Evolutionary conservation across 2,329 filamentous ascomycete genomes (phyloP).

Genomic region (Coniochaeta prunicola): DNA sequence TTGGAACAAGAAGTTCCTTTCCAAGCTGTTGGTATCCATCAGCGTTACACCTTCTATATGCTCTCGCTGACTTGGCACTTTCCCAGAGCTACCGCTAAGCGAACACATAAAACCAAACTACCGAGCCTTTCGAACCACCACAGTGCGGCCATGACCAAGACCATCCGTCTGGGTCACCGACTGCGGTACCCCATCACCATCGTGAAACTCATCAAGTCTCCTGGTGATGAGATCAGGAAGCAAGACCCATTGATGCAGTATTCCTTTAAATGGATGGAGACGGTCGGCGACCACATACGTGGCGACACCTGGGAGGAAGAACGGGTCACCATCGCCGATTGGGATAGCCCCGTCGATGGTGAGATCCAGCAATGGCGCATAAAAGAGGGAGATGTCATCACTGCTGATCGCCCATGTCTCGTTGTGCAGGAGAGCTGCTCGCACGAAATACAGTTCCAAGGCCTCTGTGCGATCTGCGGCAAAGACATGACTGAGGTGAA

Average conservation of each 20-base stretch:
- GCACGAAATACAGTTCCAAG: slow-evolving; percentile 85
- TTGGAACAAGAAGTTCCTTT: neutral
- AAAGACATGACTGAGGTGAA: slow-evolving; percentile 91
- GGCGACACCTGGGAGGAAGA: slow-evolving; percentile 57
- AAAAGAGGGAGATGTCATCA: slow-evolving; percentile 56
- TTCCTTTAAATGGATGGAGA: slow-evolving; percentile 73
- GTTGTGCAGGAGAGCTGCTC: slow-evolving; percentile 86
- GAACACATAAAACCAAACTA: neutral
- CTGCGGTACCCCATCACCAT: slow-evolving; percentile 79
- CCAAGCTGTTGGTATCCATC: neutral
- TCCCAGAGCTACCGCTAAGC: neutral
- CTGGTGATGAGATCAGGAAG: slow-evolving; percentile 68
- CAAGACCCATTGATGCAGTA: slow-evolving; percentile 79
- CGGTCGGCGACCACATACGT: slow-evolving; percentile 59
- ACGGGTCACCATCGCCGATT: slow-evolving; percentile 66
- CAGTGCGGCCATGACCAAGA: slow-evolving; percentile 16
- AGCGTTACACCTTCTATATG: neutral
- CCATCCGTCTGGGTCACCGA: slow-evolving; percentile 16
- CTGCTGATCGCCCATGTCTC: slow-evolving; percentile 51
- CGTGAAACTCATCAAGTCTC: slow-evolving; percentile 70
- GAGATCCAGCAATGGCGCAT: slow-evolving; percentile 72
- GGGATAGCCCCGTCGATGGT: slow-evolving; percentile 79
- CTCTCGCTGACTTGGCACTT: neutral
- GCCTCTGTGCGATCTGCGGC: slow-evolving; percentile 85
- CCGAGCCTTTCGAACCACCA: neutral